Conservation (phyloP, 2,329 filamentous ascomycete genomes). For the Ophiocordyceps sinensis region DNA sequence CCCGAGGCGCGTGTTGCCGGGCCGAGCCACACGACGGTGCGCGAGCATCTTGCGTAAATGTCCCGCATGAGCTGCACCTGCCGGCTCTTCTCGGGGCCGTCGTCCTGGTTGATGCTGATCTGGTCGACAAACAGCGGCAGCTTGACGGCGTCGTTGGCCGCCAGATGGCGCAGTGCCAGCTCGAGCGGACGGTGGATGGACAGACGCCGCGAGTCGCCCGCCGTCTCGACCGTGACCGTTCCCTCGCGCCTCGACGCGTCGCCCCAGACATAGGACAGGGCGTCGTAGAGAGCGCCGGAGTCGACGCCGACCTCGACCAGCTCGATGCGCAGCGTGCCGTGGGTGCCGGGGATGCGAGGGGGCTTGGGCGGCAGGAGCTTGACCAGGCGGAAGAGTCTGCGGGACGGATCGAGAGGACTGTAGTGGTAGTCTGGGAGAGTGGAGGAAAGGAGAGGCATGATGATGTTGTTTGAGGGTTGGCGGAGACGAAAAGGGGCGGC, state of each 20-base stretch:
- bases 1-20: slow-evolving; percentile 8
- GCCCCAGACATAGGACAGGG: slow-evolving; percentile 18
- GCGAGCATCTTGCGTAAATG: slow-evolving; percentile 12
- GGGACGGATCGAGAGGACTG: slow-evolving; percentile 1
- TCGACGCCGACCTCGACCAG: slow-evolving; percentile 11
- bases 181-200: slow-evolving; percentile 15
- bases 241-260: slow-evolving; percentile 1
- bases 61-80: slow-evolving; percentile 16
- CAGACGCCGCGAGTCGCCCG: slow-evolving; percentile 5
- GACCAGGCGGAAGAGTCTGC: slow-evolving; percentile 11
- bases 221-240: too few species aligned
- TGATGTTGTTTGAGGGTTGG: too few species aligned
- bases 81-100: slow-evolving; percentile 9
- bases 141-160: background rate
- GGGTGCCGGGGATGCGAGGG: slow-evolving; percentile 6
- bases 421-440: slow-evolving; percentile 2
- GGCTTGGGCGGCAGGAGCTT: slow-evolving; percentile 9
- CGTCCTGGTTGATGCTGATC: slow-evolving; percentile 16
- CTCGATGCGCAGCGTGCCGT: slow-evolving; percentile 12
- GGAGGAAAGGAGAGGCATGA: slow-evolving; percentile 2
- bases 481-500: too few species aligned
- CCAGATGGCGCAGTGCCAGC: slow-evolving; percentile 10
- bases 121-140: slow-evolving; percentile 16
- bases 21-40: slow-evolving; percentile 15
- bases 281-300: slow-evolving; percentile 9